Evolutionary conservation across 129 eudicot species (phyloP), one percentile per base, ranked within the genome.

Genomic region (Smallanthus sonchifolius): DNA sequence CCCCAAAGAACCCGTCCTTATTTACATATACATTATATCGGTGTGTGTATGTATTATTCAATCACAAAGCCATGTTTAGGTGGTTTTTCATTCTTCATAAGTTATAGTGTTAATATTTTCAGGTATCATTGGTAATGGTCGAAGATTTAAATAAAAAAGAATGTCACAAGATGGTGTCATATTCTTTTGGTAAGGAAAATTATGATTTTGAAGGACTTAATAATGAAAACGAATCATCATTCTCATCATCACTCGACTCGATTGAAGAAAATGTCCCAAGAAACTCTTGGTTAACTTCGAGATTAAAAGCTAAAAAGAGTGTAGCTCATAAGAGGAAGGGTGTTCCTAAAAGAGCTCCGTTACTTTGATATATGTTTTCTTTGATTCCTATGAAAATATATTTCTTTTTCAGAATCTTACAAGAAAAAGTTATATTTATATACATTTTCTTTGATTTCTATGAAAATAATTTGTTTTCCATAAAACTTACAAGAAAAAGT

Each of bases 321-420:
- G 69, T 67, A 7, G 44, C 45, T 48, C 86, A 84, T 71, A 86
- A 84, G 55, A 81, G 91, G 72, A 86, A 86, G 67, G 91, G 91
- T 35, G 66, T 81, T n/a, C 91, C 91, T n/a, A 74, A 65, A 42
- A 84, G 91, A 76, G 82, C 91, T 45, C 91, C 88, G 19, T 71
- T 86, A 30, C 36, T 66, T 57, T 86, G 81, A 70, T 75, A 45
- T 69, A 16, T 49, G 49, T 59, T 34, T 77, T 67, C 37, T 75
- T 70, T 32, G 38, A 40, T 60, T 60, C 30, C 17, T 60, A 30
- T 30, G 39, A 60, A 30, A 32, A 30, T 32, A 60, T 60, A 11
- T 17, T 60, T 34, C 35, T 7, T 56, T 56, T 28, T 5, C 40
- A 1, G 4, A 61, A 61, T 2, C 34, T 19, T 35, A 61, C 20